Base-by-base conservation (phyloP, 495 filamentous ascomycete species). In the Neurospora tetraspora region DNA sequence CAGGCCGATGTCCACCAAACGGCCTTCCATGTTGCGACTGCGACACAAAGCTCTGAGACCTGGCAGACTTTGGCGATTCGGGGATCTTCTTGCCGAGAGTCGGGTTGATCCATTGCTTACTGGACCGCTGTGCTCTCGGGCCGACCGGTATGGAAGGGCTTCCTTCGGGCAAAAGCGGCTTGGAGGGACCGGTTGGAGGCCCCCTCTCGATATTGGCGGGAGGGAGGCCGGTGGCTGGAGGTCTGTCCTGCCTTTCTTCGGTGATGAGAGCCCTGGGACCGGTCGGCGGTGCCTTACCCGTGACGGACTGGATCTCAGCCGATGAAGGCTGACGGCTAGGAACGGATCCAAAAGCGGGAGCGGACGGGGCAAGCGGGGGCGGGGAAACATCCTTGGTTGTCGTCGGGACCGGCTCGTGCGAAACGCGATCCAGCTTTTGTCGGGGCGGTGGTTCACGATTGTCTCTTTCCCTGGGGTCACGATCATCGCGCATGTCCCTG, bases 301-400 rank as follows among this genome's bases (percentile, higher is more conserved):
- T 84, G 18, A 77, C 74, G n/a, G 80, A 81, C 68, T 71, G 75
- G 69, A 85, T 77, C 53, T 82, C 79, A 11, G 82, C 76, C 14
- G 81, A 71, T 31, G 82, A 81, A 6, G 81, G 70, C 39, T 83
- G 76, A 40, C 83, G 80, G 42, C 82, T 83, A 5, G 87, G 87
- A 3, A 84, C 83, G 9, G 90, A 92, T 12, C 92, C 92, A 83
- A 96, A 95, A 2, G 92, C 91, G 20, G 93, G 93, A 4, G 94
- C 93, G 39, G 92, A 90, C 14, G 93, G 92, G 43, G 91, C 91
- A 69, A 92, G 84, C n/a, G 92, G 92, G 20, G 93, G 93, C 12
- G 93, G 90, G 27, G 92, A 86, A 76, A 82, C 82, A 73, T 80
- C 85, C 74, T 82, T 85, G 74, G 80, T 82, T 77, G 76, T 80